A percentile compares a stretch with the other conserved stretches of the same genome.
These are phyloP conservation scores for Paxillus involutus DNA, from an alignment of 768 basidiomycete species.

Conservation along the genomic window DNA sequence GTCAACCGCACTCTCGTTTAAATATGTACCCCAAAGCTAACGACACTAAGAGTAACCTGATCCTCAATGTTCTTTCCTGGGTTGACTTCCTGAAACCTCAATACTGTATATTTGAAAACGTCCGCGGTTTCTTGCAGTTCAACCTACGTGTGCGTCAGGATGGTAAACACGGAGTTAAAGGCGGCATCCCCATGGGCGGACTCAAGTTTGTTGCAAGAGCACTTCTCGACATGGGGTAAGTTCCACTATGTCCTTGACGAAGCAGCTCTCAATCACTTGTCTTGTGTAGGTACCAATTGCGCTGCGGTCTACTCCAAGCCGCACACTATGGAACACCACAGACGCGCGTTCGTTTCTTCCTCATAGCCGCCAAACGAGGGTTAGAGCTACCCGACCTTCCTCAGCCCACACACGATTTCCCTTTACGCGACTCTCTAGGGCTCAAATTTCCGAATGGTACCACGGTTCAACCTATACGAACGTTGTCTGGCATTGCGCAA, in stretches of 20 bases:
- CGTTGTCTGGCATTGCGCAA: conserved; percentile 50
- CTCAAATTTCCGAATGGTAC: conserved; percentile 49
- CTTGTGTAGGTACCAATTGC: conserved; percentile 40
- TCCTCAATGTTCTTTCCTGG: conserved; percentile 54
- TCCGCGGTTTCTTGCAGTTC: conserved; percentile 43
- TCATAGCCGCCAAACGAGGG: conserved; percentile 40
- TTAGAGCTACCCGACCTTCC: conserved; percentile 40
- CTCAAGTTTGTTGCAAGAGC: conserved; percentile 65
- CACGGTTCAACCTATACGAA: conserved; percentile 43
- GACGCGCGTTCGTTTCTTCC: conserved; percentile 46
- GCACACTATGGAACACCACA: conserved; percentile 51
- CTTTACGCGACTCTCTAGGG: conserved; percentile 40
- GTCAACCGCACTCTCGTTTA: conserved; percentile 70
- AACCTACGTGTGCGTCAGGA: conserved; percentile 39
- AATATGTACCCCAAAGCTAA: conserved; percentile 72
- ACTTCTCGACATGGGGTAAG: conserved; percentile 66
- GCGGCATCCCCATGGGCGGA: conserved; percentile 73
- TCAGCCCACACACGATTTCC: conserved; percentile 44
- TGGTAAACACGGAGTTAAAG: conserved; percentile 46
- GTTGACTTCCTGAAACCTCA: conserved; percentile 41
- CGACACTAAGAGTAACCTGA: conserved; percentile 67
- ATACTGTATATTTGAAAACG: conserved; percentile 51
- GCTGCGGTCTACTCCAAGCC: conserved; percentile 44
- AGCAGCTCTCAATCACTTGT: not conserved
- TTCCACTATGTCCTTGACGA: not conserved